Percentiles rank a stretch among this genome's conserved stretches.
Evolutionary conservation across 2,329 filamentous ascomycete genomes (phyloP).

Genomic region (Epichloe aotearoae): DNA sequence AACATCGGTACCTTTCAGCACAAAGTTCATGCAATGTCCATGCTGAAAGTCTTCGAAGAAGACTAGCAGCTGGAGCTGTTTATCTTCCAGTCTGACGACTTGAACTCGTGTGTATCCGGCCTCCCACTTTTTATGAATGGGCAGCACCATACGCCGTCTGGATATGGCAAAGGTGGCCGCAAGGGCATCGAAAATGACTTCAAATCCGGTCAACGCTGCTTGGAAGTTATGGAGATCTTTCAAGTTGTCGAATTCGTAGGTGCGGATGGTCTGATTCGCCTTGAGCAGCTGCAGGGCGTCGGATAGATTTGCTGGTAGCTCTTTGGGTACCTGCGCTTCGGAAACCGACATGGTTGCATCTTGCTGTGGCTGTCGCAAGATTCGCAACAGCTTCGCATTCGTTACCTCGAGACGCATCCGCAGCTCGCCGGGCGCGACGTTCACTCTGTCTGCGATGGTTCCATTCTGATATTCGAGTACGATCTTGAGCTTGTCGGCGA

Average conservation of each 20-base stretch:
- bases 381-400: conserved; percentile 46
- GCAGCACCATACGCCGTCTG: conserved; percentile 75
- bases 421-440: conserved; percentile 63
- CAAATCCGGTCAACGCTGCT: conserved; percentile 64
- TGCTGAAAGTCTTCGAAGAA: conserved; percentile 85
- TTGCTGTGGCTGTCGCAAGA: conserved; percentile 60
- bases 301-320: conserved; percentile 48
- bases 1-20: conserved; percentile 69
- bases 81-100: conserved; percentile 58
- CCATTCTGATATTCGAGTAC: conserved; percentile 65
- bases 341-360: conserved; percentile 67
- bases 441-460: conserved; percentile 71
- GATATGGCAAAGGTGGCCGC: conserved; percentile 70
- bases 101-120: conserved; percentile 69
- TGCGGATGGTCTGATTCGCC: conserved; percentile 52
- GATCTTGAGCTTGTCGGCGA: conserved; percentile 64
- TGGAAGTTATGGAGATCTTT: conserved; percentile 68
- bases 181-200: conserved; percentile 59
- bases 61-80: conserved; percentile 62
- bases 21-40: conserved; percentile 79
- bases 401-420: conserved; percentile 51
- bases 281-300: conserved; percentile 49
- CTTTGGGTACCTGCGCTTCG: conserved; percentile 49
- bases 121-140: conserved; percentile 91
- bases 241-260: conserved; percentile 52